Conservation (phyloP, 805 yeast genomes). For the Kodamaea nitidulidarum region DNA sequence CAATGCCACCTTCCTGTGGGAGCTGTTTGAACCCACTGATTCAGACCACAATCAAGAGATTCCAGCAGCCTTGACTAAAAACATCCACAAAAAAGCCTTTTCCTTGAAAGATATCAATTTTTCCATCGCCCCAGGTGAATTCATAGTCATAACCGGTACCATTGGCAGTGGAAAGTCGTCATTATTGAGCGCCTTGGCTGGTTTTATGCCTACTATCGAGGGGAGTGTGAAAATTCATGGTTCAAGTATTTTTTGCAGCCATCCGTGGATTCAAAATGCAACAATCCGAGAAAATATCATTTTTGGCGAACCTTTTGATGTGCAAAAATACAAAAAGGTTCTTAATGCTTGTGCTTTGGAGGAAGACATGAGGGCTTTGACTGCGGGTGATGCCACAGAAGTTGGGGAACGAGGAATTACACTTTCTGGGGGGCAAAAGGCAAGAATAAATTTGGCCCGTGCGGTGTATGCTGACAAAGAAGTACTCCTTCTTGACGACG, state of each 20-base stretch:
- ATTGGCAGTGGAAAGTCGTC: constrained; percentile 85
- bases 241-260: constrained; percentile 50
- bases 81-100: not conserved
- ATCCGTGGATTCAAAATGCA: constrained; percentile 82
- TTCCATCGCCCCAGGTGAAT: constrained; percentile 57
- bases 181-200: constrained; percentile 64
- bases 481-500: constrained; percentile 71
- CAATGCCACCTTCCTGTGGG: constrained; percentile 69
- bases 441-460: constrained; percentile 73
- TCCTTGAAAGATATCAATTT: constrained; percentile 48
- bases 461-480: constrained; percentile 70
- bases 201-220: constrained; percentile 54
- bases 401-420: constrained; percentile 87
- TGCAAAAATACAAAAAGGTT: constrained; percentile 48
- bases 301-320: constrained; percentile 60
- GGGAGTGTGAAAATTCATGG: constrained; percentile 59
- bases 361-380: constrained; percentile 60
- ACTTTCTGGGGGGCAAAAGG: constrained; percentile 84
- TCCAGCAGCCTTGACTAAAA: too few species aligned
- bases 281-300: constrained; percentile 70
- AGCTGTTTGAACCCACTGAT: constrained; percentile 21
- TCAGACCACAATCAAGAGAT: constrained; percentile 7
- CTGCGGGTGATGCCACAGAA: constrained; percentile 72
- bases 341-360: constrained; percentile 65
- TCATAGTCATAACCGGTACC: constrained; percentile 71